Evolutionary conservation across 495 filamentous ascomycete genomes (phyloP), one percentile per base, ranked within the genome.

Genomic region (Chaetomium tenue): DNA sequence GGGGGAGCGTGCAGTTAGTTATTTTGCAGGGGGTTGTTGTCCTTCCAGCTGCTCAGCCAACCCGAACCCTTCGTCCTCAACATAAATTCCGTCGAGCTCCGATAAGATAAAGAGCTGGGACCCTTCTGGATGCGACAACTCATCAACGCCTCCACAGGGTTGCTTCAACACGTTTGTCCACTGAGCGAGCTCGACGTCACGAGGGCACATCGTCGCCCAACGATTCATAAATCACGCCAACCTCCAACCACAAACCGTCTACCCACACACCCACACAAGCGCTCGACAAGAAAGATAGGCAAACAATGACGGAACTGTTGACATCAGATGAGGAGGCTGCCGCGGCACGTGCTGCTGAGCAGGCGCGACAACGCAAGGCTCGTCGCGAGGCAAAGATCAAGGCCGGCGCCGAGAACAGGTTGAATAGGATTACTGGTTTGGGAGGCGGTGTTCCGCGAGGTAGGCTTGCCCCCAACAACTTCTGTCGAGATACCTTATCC

Each of bases 371-470:
- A 44, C 91, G 93, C 66, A 92, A 94, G 66, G 92, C 96, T 75
- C 87, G 91, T 44, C 86, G 92, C 25, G 90, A 96, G 76, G 91
- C 92, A 33, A 97, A 96, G 79, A 89, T 97, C 76, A 88, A 85
- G 68, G 90, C 89, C 61, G 90, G 89, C 57, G 94, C 91, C 44
- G 85, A 86, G 40, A 83, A 87, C 26, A 83, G 94, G 66, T 80
- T 99, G 61, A 87, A 92, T 63, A 90, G 87, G 69, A 98, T 99
- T 78, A 91, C 90, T 25, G 88, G 87, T 25, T 68, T 91, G 52
- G 88, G 86, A 42, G 90, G 91, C 58, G 84, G 90, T 42, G 71
- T 85, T n/a, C 75, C 74, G 52, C 68, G 76, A 70, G 82, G 82
- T 84, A 54, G 58, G 70, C 11, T 30, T n/a, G n/a, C 15, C 3